A percentile compares a stretch with the other conserved stretches of the same genome.
These are phyloP conservation scores for Cladorrhinum sp. DNA, from an alignment of 2,329 filamentous ascomycete genomes.

Conservation along the genomic window DNA sequence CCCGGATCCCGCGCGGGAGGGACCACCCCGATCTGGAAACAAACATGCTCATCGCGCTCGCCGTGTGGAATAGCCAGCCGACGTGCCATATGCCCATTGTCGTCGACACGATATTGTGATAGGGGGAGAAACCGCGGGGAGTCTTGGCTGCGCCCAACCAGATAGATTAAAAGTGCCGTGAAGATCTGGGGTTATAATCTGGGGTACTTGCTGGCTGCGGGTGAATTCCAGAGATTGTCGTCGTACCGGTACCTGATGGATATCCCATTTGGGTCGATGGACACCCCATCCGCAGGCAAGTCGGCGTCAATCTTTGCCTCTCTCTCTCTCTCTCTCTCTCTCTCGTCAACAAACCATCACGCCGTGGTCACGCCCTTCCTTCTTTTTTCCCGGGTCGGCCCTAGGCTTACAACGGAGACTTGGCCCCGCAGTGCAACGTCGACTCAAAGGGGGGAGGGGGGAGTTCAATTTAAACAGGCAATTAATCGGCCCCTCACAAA, in stretches of 20 bases:
- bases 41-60: constrained; percentile 10
- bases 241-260: neutral
- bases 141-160: constrained; percentile 9
- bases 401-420: constrained; percentile 16
- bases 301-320: too few relatives aligned
- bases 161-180: constrained; percentile 21
- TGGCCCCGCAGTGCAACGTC: constrained; percentile 19
- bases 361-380: too few relatives aligned
- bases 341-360: too few relatives aligned
- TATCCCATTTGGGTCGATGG: neutral
- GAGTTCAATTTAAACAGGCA: constrained; percentile 10
- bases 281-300: too few relatives aligned
- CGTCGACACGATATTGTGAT: constrained; percentile 2
- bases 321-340: too few relatives aligned
- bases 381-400: constrained; percentile 20
- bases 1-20: neutral
- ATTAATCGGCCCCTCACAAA: constrained; percentile 22
- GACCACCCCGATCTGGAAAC: constrained; percentile 11
- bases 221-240: neutral
- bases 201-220: neutral
- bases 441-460: constrained; percentile 7
- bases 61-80: constrained; percentile 20
- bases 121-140: constrained; percentile 8
- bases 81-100: constrained; percentile 14
- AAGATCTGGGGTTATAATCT: constrained; percentile 22